These are phyloP conservation scores for Protomyces lactucae-debilis DNA, from an alignment of 1,139 yeast genomes.

Conservation along the genomic window DNA sequence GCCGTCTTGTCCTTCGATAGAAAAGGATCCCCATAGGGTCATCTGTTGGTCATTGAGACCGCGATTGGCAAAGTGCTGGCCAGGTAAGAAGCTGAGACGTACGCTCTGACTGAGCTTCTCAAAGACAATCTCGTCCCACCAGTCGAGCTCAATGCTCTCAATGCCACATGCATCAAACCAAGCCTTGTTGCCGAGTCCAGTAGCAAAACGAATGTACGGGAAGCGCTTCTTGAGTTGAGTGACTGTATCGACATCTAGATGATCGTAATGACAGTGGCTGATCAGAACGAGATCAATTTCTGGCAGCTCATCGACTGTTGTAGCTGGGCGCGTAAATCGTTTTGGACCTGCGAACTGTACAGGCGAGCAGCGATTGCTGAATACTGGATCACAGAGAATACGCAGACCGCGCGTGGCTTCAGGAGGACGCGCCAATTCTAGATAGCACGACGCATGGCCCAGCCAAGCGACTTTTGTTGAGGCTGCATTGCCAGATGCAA, in stretches of 20 bases:
- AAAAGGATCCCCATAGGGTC: constrained; percentile 57
- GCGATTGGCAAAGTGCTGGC: constrained; percentile 97
- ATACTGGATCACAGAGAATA: constrained; percentile 31
- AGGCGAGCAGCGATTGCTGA: constrained; percentile 30
- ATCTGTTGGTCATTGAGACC: constrained; percentile 67
- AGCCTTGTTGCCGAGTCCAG: constrained; percentile 69
- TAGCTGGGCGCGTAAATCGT: constrained; percentile 69
- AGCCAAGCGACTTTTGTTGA: constrained; percentile 31
- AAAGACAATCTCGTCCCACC: constrained; percentile 72
- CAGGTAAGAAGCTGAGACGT: constrained; percentile 52
- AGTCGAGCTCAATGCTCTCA: constrained; percentile 67
- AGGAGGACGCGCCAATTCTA: constrained; percentile 29
- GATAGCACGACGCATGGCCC: constrained; percentile 31
- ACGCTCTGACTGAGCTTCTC: neutral
- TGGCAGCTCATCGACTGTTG: constrained; percentile 57
- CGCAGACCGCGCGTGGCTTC: constrained; percentile 19
- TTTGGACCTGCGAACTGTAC: constrained; percentile 68
- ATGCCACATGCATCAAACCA: constrained; percentile 55
- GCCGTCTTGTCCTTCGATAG: constrained; percentile 13
- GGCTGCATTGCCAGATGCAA: neutral
- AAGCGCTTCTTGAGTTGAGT: constrained; percentile 9
- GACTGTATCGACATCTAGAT: constrained; percentile 30
- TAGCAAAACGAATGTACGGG: constrained; percentile 41
- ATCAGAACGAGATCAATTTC: constrained; percentile 68
- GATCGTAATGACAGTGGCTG: constrained; percentile 67